These are phyloP conservation scores for Suhomyces maxii DNA, from an alignment of 1,139 yeast genomes.

Conservation along the genomic window DNA sequence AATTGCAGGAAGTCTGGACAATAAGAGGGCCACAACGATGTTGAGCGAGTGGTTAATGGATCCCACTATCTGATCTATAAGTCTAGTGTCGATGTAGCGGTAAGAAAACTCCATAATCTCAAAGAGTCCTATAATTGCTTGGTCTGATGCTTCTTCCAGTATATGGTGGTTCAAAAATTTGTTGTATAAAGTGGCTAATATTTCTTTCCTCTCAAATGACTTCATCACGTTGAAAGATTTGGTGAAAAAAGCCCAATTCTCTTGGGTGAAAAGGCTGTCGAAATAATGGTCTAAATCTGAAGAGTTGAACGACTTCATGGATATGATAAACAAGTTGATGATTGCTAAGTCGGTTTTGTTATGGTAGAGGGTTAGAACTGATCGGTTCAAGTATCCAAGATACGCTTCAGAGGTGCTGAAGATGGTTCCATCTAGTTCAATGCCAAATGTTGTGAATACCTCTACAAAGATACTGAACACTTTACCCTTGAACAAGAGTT, in stretches of 20 bases:
- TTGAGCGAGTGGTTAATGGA: conserved; percentile 16
- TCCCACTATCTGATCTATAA: conserved; percentile 20
- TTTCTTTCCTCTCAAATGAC: conserved; percentile 26
- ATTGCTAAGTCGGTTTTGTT: conserved; percentile 5
- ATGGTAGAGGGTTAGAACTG: conserved; percentile 17
- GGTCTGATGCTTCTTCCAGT: neutral
- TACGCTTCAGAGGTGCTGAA: conserved; percentile 25
- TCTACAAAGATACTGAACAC: conserved; percentile 29
- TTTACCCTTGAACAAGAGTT: conserved; percentile 38
- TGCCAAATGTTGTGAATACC: conserved; percentile 8
- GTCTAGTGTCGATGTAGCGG: conserved; percentile 15
- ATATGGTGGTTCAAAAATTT: conserved; percentile 1
- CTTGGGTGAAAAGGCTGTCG: conserved; percentile 23
- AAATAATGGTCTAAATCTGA: conserved; percentile 21
- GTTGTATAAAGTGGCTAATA: conserved; percentile 16
- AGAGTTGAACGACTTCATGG: conserved; percentile 27
- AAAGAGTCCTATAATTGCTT: neutral
- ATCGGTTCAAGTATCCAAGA: conserved; percentile 20
- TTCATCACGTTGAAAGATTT: conserved; percentile 23
- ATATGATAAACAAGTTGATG: conserved; percentile 24
- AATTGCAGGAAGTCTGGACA: conserved; percentile 6
- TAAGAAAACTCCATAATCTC: conserved; percentile 4
- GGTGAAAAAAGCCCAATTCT: conserved; percentile 22
- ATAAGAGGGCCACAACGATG: conserved; percentile 17
- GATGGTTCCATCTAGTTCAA: conserved; percentile 11